Base-by-base conservation (phyloP, 1,139 yeast genomes). In the Yamadazyma kanchanaburiensis region DNA sequence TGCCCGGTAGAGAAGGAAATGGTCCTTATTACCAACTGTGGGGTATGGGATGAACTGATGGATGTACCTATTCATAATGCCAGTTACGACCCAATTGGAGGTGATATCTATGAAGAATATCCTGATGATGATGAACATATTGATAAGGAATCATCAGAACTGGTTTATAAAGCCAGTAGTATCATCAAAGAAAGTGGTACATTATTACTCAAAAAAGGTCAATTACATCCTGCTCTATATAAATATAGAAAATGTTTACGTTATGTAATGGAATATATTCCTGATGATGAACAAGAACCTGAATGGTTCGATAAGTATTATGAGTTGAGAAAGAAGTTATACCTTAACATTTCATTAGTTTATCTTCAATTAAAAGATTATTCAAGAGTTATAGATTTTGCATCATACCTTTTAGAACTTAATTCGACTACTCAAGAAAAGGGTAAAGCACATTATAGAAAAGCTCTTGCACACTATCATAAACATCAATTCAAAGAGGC, bases 21-120 rank as follows among this genome's bases (percentile, higher is more conserved):
- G 14, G 56, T 65, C 9, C 73, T 83, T 0, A 78, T 87, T 17
- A 60, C 52, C 1, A 68, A 75, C 24, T 77, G 89, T 55, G 96
- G 95, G 1, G 63, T 53, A 23, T 83, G 89, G 88, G 44, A 56
- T 4, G 70, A 66, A 10, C 58, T 58, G 0, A 70, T 73, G 64
- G 57, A 45, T 0, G 42, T 77, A 1, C 89, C 89, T 0, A 62
- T 79, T 3, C 72, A 46, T 42, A 77, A 78, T 45, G 84, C 87
- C 1, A 70, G 82, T 30, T 76, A 77, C 41, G 74, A 73, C 38
- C 50, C 58, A 0, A 61, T 75, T 8, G 87, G 83, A 2, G 86
- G 85, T 6, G 94, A 83, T 45, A 53, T 74, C 0, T 83, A 70
- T 45, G 91, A 82, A 53, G 94, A 83, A 48, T 76, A 66, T 43